Base-by-base conservation (phyloP, 1,284 basidiomycete species). In the Austroboletus novae-zelandiae region DNA sequence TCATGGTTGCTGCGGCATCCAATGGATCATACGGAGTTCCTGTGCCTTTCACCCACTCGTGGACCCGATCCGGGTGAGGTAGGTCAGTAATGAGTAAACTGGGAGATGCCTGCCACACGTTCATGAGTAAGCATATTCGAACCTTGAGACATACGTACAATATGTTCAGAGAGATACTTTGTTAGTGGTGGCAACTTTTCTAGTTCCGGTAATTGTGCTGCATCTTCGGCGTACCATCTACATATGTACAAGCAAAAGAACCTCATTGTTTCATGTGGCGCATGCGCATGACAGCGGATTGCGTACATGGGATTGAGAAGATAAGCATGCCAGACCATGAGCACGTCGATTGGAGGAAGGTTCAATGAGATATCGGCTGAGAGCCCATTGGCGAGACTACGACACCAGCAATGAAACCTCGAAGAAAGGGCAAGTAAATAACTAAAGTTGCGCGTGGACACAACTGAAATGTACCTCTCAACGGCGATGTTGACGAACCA, bases 301-400 rank as follows among this genome's bases (percentile, higher is more conserved):
- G 8, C 67, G 43, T 52, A 71, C 71, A 61, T 55, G 6, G 72
- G 72, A 50, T 71, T 75, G n/a, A 76, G 67, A 51, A 75, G 59
- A 57, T 76, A 77, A 8, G 76, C 58, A 40, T 76, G 74, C 73
- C 75, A 76, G 5, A 75, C 71, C 74, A 76, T 74, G 17, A 72
- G 48, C 2, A 77, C 74, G 43, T 76, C 74, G 2, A 75, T 43
- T 3, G 75, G 74, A 3, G 74, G 74, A 20, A 71, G 42, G 4
- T 37, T 39, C 15, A 41, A n/a, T 27, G 56, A 51, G 2, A 51
- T 6, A 13, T 31, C 32, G 4, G 34, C 3, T 11, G 6, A 20
- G 34, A 25, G 15, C 35, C 18, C 32, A 3, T 13, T 7, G 20
- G 32, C 20, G 5, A 43, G 47, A 42, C n/a, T 31, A 14, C 9